Base-by-base conservation (phyloP, 331 rosid species). In the Spiraea crenata region DNA sequence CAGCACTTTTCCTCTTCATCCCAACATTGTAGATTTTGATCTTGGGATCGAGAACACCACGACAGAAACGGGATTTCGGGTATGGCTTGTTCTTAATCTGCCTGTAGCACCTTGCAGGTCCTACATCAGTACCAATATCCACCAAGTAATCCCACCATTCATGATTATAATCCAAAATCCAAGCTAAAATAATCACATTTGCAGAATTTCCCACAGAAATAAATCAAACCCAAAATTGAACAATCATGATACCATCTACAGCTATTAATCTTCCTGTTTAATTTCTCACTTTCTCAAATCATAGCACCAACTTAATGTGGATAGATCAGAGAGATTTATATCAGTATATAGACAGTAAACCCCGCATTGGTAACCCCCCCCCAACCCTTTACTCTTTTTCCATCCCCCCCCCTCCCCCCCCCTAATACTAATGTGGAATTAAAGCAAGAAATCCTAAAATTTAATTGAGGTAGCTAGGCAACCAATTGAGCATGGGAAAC, bases 1-100 rank as follows among this genome's bases (percentile, higher is more conserved):
- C 91, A 4, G 77, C 96, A 0, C 91, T 88, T 52, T 85, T 85
- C 87, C 77, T 87, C 79, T 90, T 90, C 91, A 79, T 82, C 0
- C 96, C 96, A 0, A 73, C 88, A 57, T 90, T 93, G 63, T 85
- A 88, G 59, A 90, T 90, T 45, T 90, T 78, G 79, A 90, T 85
- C 77, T 90, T 88, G 0, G 92, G 87, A 47, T 90, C 93, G 1
- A 93, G 90, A 6, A 88, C 88, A 13, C 96, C 93, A 7, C 90
- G 86, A 47, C 93, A 90, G 54, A 67, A 90, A 9, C 90, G 83
- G 3, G 95, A 90, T 38, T 90, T 90, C 0, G 96, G 92, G 74
- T 88, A 90, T 0, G 96, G 92, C 39, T 88, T 86, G 82, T 88
- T 90, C 80, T 90, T 88, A 46, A 90, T 90, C 77, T 86, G 95